Percentiles rank a stretch among this genome's conserved stretches.
phyloP scores from a whole-genome alignment of 2,329 filamentous ascomycete genomes.

The Curvularia hawaiiensis region DNA sequence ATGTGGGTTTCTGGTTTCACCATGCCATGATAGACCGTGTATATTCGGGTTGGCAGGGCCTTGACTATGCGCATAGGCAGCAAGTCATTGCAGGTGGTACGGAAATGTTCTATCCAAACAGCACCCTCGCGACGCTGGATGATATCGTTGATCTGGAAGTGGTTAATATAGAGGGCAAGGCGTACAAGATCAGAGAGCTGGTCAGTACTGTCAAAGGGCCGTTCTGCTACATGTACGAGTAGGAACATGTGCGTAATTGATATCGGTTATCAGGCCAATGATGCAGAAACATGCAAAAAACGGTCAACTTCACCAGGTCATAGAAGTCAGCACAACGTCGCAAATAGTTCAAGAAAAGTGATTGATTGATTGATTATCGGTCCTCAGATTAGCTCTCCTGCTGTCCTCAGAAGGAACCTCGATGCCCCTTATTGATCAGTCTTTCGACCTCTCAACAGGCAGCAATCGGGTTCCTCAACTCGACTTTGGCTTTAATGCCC shows the following conservation, averaged over 20 bases:
- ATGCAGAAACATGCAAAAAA: neutral
- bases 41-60: conserved; percentile 58
- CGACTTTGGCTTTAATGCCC: conserved; percentile 45
- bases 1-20: conserved; percentile 56
- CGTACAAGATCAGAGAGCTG: conserved; percentile 49
- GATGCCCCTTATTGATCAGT: conserved; percentile 17
- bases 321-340: conserved; percentile 5
- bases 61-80: conserved; percentile 48
- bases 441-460: conserved; percentile 19
- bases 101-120: conserved; percentile 43
- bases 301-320: neutral
- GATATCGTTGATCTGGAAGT: conserved; percentile 49
- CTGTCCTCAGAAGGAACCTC: conserved; percentile 41
- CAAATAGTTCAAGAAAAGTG: neutral
- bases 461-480: conserved; percentile 33
- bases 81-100: conserved; percentile 52
- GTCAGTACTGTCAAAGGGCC: conserved; percentile 55
- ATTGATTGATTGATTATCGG: conserved; percentile 16
- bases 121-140: conserved; percentile 28
- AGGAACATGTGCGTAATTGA: conserved; percentile 1
- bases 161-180: conserved; percentile 40
- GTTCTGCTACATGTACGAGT: conserved; percentile 55
- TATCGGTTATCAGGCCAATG: neutral
- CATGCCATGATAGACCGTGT: conserved; percentile 56
- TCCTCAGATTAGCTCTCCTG: conserved; percentile 47